A percentile compares a stretch with the other conserved stretches of the same genome.
These are phyloP conservation scores for Corchorus capsularis DNA, from an alignment of 345 rosid species.

Conservation along the genomic window DNA sequence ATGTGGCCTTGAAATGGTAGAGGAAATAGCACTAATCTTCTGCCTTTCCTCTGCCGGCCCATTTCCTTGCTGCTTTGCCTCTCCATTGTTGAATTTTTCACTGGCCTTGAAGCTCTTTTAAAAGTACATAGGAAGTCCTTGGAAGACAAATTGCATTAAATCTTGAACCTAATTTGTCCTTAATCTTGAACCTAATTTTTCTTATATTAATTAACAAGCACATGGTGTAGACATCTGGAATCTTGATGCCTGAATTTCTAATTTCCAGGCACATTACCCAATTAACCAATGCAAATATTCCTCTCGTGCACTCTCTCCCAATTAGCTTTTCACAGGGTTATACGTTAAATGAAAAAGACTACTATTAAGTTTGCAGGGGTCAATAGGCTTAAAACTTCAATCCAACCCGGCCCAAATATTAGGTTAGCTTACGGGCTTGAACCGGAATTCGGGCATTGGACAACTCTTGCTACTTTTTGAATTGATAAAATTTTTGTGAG, in stretches of 20 bases:
- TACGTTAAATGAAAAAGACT: too few relatives aligned
- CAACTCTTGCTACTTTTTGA: too few relatives aligned
- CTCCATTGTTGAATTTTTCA: constrained; percentile 13
- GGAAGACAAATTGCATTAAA: constrained; percentile 1
- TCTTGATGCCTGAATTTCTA: neutral
- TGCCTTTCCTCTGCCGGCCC: constrained; percentile 32
- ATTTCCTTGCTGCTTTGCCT: constrained; percentile 15
- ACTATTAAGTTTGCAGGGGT: too few relatives aligned
- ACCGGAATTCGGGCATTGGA: too few relatives aligned
- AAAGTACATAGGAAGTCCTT: neutral
- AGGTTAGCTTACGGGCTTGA: too few relatives aligned
- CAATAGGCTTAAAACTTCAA: too few relatives aligned
- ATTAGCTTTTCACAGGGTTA: too few relatives aligned
- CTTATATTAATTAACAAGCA: neutral
- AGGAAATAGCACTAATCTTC: constrained; percentile 47
- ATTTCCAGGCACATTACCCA: neutral
- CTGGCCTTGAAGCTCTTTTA: neutral
- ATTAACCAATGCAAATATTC: too few relatives aligned
- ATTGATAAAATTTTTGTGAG: too few relatives aligned
- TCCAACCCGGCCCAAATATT: too few relatives aligned
- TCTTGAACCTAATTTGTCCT: constrained; percentile 1
- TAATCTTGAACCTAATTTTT: too few relatives aligned
- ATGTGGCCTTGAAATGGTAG: constrained; percentile 43
- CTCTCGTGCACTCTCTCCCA: too few relatives aligned
- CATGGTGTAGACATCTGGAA: neutral